phyloP scores from a whole-genome alignment of 2,329 filamentous ascomycete species.

The Seiridium unicorne region DNA sequence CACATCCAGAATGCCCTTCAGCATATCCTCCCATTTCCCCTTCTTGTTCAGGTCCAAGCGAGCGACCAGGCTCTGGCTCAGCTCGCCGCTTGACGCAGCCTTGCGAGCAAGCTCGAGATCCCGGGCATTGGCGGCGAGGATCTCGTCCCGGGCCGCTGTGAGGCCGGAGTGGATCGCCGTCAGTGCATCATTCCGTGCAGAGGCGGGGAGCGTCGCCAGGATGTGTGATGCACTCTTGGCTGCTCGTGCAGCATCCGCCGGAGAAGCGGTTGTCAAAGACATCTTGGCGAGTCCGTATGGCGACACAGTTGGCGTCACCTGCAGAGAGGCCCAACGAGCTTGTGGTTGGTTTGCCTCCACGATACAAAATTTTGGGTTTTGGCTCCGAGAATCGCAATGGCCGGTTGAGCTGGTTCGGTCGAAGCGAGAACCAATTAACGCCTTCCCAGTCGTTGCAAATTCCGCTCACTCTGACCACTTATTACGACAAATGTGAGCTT shows the following conservation, averaged over 20 bases:
- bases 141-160: slow-evolving; percentile 64
- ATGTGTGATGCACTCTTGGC: slow-evolving; percentile 81
- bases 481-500: too few relatives aligned
- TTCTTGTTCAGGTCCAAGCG: slow-evolving; percentile 80
- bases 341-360: neutral
- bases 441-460: too few relatives aligned
- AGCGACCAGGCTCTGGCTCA: slow-evolving; percentile 83
- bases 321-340: neutral
- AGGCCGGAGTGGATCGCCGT: slow-evolving; percentile 81
- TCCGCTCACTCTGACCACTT: too few relatives aligned
- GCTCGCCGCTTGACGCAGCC: slow-evolving; percentile 70
- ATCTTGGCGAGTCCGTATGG: slow-evolving; percentile 42
- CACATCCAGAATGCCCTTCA: slow-evolving; percentile 91
- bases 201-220: slow-evolving; percentile 74
- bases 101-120: slow-evolving; percentile 75
- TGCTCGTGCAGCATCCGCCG: slow-evolving; percentile 71
- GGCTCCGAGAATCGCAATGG: slow-evolving; percentile 4
- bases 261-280: slow-evolving; percentile 86
- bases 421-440: too few relatives aligned
- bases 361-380: neutral
- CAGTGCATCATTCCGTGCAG: slow-evolving; percentile 80
- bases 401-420: neutral
- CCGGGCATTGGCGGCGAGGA: slow-evolving; percentile 81
- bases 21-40: slow-evolving; percentile 97
- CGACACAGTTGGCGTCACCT: neutral